phyloP scores from a whole-genome alignment of 768 basidiomycete genomes.

The Leccinum boreale region DNA sequence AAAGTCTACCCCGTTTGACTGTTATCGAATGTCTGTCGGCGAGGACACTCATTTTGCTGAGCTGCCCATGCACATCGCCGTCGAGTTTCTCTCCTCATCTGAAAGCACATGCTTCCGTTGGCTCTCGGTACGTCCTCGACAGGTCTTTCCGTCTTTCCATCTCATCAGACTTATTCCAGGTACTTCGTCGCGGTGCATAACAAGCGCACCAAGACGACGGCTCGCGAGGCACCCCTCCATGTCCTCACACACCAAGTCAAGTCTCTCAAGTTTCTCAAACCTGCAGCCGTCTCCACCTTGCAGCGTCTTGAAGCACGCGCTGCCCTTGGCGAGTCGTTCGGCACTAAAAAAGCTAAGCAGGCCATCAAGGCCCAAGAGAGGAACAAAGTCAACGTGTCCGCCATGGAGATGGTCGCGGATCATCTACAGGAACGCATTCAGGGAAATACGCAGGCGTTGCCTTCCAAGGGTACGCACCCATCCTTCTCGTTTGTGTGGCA shows the following conservation, averaged over 20 bases:
- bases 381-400: conserved; percentile 83
- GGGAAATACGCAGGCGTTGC: conserved; percentile 62
- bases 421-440: conserved; percentile 84
- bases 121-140: conserved; percentile 59
- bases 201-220: conserved; percentile 63
- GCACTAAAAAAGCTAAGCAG: conserved; percentile 90
- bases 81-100: conserved; percentile 76
- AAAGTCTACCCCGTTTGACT: conserved; percentile 54
- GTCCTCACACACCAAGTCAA: conserved; percentile 80
- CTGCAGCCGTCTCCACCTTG: conserved; percentile 47
- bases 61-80: conserved; percentile 50
- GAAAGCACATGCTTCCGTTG: conserved; percentile 49
- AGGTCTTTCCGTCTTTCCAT: background rate
- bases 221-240: conserved; percentile 67
- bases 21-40: conserved; percentile 47
- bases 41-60: conserved; percentile 31
- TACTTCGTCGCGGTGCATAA: conserved; percentile 86
- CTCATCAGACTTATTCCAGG: conserved; percentile 34
- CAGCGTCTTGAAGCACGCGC: conserved; percentile 61
- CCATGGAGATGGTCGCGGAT: conserved; percentile 80
- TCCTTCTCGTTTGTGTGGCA: background rate
- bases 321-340: conserved; percentile 88
- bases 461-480: conserved; percentile 59
- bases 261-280: conserved; percentile 65
- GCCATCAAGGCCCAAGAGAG: conserved; percentile 83